phyloP scores from a whole-genome alignment of 1,284 basidiomycete species.

The Fereydounia khargensis region DNA sequence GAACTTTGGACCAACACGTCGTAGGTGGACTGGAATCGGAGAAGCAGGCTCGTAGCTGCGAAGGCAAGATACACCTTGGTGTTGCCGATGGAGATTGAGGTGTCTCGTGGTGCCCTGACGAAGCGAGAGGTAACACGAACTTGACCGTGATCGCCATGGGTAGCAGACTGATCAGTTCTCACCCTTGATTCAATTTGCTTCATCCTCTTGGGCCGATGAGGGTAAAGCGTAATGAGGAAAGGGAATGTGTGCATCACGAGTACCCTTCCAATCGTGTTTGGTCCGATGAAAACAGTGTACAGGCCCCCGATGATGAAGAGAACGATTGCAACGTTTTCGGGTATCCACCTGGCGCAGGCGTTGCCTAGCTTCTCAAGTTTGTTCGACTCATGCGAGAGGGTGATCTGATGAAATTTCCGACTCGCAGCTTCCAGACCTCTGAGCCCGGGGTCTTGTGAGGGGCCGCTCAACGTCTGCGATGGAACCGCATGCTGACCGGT shows the following conservation, averaged over 20 bases:
- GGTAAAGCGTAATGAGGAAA: conserved; percentile 63
- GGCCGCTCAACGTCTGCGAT: too few relatives aligned
- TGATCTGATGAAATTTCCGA: too few relatives aligned
- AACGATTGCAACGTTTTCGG: conserved; percentile 22
- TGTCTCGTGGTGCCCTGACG: conserved; percentile 1
- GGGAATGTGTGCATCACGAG: conserved; percentile 68
- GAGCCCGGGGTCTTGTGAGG: too few relatives aligned
- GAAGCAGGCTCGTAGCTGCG: conserved; percentile 7
- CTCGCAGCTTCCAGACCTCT: too few relatives aligned
- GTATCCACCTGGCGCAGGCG: conserved; percentile 15
- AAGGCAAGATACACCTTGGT: conserved; percentile 16
- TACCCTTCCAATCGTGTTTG: conserved; percentile 64
- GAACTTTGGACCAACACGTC: conserved; percentile 3
- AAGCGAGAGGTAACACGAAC: conserved; percentile 5
- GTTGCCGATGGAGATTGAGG: conserved; percentile 5
- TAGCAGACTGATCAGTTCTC: background rate
- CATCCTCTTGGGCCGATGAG: background rate
- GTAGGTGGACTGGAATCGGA: conserved; percentile 10
- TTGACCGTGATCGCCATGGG: background rate
- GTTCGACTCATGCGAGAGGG: too few relatives aligned
- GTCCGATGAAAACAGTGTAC: conserved; percentile 62
- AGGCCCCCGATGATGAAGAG: conserved; percentile 62
- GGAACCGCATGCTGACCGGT: too few relatives aligned
- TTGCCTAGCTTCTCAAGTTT: too few relatives aligned
- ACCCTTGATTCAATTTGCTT: conserved; percentile 14